phyloP scores from a whole-genome alignment of 352 stramenopile genomes.

The Globisporangium irregulare region DNA sequence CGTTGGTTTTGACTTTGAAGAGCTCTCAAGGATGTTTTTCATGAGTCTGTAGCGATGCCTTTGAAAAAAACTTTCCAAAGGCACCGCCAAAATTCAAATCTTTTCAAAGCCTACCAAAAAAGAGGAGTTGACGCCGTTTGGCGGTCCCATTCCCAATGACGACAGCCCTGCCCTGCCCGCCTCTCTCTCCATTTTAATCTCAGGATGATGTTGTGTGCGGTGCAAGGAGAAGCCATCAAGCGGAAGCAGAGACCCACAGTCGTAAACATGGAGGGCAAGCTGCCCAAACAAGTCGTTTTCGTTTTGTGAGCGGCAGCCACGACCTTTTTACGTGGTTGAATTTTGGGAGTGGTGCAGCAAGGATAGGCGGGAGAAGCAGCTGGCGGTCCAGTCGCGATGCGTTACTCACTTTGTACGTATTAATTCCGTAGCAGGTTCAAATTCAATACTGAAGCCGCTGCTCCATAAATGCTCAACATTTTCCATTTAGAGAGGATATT shows the following conservation, averaged over 20 bases:
- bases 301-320: background rate
- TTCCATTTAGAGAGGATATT: conserved; percentile 1
- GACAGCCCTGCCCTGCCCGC: background rate
- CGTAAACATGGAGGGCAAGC: background rate
- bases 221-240: background rate
- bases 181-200: background rate
- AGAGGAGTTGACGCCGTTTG: background rate
- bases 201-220: background rate
- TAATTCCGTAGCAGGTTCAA: background rate
- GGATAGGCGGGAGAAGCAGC: background rate
- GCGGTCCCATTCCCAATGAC: background rate
- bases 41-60: background rate
- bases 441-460: background rate
- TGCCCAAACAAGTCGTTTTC: background rate
- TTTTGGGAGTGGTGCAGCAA: background rate
- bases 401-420: background rate
- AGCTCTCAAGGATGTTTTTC: too few relatives aligned
- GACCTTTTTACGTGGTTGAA: conserved; percentile 2
- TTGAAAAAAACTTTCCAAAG: background rate
- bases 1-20: too few relatives aligned
- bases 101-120: background rate
- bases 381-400: background rate
- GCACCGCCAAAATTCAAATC: too few relatives aligned
- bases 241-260: background rate
- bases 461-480: background rate